A percentile compares a stretch with the other conserved stretches of the same genome.
phyloP scores from a whole-genome alignment of 1,139 yeast genomes.

The Kodamaea arcana region DNA sequence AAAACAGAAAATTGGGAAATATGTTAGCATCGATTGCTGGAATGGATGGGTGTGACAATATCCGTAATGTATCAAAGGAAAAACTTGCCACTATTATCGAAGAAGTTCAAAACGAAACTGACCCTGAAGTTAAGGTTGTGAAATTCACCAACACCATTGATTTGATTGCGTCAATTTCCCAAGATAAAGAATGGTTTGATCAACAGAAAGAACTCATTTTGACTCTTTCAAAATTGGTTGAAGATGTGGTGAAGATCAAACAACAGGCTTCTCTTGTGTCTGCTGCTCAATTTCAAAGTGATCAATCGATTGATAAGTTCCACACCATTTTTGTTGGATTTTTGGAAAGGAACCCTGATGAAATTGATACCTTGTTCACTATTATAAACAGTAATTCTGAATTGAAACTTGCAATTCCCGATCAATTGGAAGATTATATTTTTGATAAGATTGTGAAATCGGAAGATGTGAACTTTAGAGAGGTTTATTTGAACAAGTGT shows the following conservation, averaged over 20 bases:
- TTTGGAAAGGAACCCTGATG: constrained; percentile 32
- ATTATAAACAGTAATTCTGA: constrained; percentile 48
- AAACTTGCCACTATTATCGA: constrained; percentile 41
- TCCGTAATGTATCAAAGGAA: constrained; percentile 52
- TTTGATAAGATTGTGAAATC: constrained; percentile 55
- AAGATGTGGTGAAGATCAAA: constrained; percentile 41
- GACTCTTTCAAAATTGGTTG: constrained; percentile 43
- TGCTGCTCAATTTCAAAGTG: constrained; percentile 66
- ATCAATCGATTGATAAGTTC: constrained; percentile 62
- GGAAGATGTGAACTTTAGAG: constrained; percentile 43
- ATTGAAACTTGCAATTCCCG: constrained; percentile 45
- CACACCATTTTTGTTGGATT: constrained; percentile 53
- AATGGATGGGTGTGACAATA: constrained; percentile 52
- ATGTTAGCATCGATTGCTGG: constrained; percentile 62
- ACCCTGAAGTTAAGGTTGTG: constrained; percentile 52
- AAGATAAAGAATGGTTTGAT: constrained; percentile 61
- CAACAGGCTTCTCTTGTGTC: constrained; percentile 48
- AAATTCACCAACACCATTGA: constrained; percentile 73
- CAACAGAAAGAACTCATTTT: constrained; percentile 47
- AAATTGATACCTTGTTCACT: constrained; percentile 38
- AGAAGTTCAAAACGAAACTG: constrained; percentile 42
- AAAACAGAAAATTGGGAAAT: constrained; percentile 64
- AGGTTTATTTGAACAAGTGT: constrained; percentile 49
- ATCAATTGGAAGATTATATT: constrained; percentile 52
- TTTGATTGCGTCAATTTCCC: constrained; percentile 50